Conservation (phyloP, 768 basidiomycete species). For the Leccinum olivaceopallidum region DNA sequence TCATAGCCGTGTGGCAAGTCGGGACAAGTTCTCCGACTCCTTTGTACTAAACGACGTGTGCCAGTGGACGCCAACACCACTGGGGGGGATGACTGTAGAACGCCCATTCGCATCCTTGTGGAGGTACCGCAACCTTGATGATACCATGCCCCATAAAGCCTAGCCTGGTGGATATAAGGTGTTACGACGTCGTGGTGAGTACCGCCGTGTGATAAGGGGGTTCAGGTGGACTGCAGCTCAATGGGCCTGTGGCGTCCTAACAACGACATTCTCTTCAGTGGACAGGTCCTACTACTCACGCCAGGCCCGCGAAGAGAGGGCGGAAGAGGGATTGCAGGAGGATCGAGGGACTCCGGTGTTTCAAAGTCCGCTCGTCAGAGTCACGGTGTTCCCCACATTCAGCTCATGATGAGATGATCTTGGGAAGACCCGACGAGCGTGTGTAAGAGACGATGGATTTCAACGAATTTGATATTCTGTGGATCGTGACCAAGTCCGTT, state of each 20-base stretch:
- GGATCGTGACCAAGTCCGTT: background rate
- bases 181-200: background rate
- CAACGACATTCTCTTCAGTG: background rate
- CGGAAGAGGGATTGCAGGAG: background rate
- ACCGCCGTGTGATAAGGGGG: no score
- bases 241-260: background rate
- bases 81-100: background rate
- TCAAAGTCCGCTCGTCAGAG: background rate
- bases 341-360: background rate
- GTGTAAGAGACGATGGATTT: background rate
- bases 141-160: background rate
- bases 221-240: background rate
- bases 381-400: background rate
- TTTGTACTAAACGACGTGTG: background rate
- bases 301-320: background rate
- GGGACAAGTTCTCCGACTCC: background rate
- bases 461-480: background rate
- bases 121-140: background rate
- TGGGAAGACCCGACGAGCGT: background rate
- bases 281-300: background rate
- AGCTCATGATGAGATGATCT: background rate
- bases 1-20: background rate
- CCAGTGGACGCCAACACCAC: background rate
- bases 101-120: background rate
- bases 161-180: background rate